Base-by-base conservation (phyloP, 225 moss, liverwort and hornwort genomes). In the Antitrichia curtipendula region DNA sequence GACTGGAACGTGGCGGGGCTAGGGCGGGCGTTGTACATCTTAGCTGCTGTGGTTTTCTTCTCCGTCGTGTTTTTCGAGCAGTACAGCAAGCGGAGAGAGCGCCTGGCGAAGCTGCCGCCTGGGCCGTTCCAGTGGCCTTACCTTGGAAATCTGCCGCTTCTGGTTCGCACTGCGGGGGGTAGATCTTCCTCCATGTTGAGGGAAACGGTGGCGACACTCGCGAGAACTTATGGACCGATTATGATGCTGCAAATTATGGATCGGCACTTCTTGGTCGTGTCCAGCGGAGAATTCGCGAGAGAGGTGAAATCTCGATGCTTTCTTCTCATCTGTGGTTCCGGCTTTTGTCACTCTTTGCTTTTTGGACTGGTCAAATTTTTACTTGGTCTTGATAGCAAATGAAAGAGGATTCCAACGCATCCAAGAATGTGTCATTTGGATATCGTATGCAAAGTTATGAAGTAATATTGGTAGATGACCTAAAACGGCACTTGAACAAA, bases 61-160 rank as follows among this genome's bases (percentile, higher is more conserved):
- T n/a, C 89, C 22, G 89, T 94, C 43, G 90, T 86, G 61, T 78
- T 90, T 21, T 94, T 86, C 75, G 94, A 94, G 94, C 90, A 89
- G 87, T 89, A 85, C 27, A 89, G 57, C 78, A 91, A 66, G 79
- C 84, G 94, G 61, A 72, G 58, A 31, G 90, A 88, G 78, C 80
- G 92, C 34, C 66, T 91, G 68, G 54, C 84, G 84, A 92, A 91
- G 70, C 86, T 94, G 75, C 94, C 94, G 28, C 94, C 94, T 7
- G 94, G 94, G n/a, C 94, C 94, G 22, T 92, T 94, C 82, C 92
- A 88, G n/a, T 94, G 91, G 92, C 94, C 94, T 3, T 90, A 66
- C 34, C 62, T 94, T 10, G 94, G 94, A 27, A 86, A 81, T 70
- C 90, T 94, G 43, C 92, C 92, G 57, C 82, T 86, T 28, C 82